Evolutionary conservation across 2,329 filamentous ascomycete genomes (phyloP), one percentile per base, ranked within the genome.

Genomic region (Diaporthe citriasiana): DNA sequence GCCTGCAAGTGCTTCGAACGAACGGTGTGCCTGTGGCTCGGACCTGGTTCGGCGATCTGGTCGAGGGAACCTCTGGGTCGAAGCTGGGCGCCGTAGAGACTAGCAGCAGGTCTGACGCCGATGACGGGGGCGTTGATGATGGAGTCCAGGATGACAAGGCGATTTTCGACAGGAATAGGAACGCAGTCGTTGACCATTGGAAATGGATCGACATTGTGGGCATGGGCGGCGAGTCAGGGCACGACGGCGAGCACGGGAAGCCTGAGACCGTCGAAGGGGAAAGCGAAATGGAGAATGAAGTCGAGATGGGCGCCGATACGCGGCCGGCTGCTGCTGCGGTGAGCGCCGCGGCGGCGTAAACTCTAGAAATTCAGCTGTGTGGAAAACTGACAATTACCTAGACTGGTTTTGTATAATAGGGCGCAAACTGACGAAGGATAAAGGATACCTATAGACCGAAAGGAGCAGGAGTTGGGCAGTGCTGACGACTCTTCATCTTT

Each of bases 1-100:
- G 89, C 33, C 82, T 91, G 65, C 90, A 92, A 80, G 80, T 90
- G 8, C 77, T 93, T 9, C 84, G 91, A 0, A 80, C 80, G 33
- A 89, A 89, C 70, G 83, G 82, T 2, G 81, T 91, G 1, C 79
- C 84, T 0, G 85, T 92, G 1, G 84, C 85, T 0, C 82, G 85
- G 12, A 91, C 89, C 0, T 87, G 84, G 81, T 77, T 82, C 4
- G 85, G 81, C 35, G 89, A 89, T 66, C 79, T 90, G 7, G 82
- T 87, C 2, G 89, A 90, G 35, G 88, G 85, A 7, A 79, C 81
- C 1, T 77, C 82, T 57, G 82, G 84, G 73, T 84, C 84, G 78
- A 79, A 82, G 51, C 80, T 80, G 65, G 70, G 53, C 53, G 72
- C 60, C n/a, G 75, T 66, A 25, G 57, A 71, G n/a, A 69, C 60